Conservation (phyloP, 306 rosid species). For the Pterocarpus santalinus region DNA sequence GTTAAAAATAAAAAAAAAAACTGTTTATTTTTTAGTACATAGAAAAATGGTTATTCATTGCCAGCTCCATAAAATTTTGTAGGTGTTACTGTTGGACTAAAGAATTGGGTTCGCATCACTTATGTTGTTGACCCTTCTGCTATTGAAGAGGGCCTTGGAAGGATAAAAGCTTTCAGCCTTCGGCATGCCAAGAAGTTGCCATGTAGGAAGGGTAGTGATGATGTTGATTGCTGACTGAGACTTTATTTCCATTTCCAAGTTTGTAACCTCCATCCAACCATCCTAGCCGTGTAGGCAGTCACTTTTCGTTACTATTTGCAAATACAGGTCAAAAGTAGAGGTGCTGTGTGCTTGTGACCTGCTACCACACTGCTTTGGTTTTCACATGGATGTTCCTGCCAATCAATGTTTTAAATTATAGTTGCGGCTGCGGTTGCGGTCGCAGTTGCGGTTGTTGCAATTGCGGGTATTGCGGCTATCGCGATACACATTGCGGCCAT, state of each 20-base stretch:
- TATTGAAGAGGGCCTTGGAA: slow-evolving; percentile 53
- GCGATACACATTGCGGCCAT: no score
- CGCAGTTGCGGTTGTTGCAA: no score
- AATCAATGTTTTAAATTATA: no score
- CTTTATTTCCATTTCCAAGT: no score
- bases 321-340: not conserved
- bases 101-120: slow-evolving; percentile 56
- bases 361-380: not conserved
- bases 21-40: no score
- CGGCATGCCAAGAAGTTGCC: not conserved
- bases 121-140: slow-evolving; percentile 48
- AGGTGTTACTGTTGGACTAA: slow-evolving; percentile 63
- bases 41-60: not conserved
- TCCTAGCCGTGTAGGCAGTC: no score
- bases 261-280: no score
- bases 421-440: no score
- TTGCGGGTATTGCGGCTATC: no score
- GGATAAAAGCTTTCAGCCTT: slow-evolving; percentile 53
- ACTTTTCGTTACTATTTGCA: not conserved
- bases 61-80: not conserved
- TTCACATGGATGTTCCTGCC: not conserved
- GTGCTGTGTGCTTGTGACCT: not conserved
- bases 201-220: no score
- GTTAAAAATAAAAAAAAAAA: no score
- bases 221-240: no score